phyloP scores from a whole-genome alignment of 176 grass and related monocot species.

The Bolboschoenus planiculmis region DNA sequence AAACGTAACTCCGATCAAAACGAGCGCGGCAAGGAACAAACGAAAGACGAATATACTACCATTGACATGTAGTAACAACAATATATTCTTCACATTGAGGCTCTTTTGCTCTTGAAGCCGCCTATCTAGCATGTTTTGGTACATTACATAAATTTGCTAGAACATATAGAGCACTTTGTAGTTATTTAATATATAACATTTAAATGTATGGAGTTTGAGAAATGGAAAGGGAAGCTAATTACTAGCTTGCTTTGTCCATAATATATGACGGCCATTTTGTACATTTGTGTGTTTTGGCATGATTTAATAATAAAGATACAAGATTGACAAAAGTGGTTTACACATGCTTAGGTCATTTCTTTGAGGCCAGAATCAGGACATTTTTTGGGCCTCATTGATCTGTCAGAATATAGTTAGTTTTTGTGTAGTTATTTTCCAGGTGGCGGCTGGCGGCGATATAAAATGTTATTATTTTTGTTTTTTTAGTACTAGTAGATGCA shows the following conservation, averaged over 20 bases:
- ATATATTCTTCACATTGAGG: conserved; percentile 18
- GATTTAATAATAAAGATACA: neutral
- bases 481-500: neutral
- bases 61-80: conserved; percentile 3
- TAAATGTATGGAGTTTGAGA: neutral
- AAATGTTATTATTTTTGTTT: neutral
- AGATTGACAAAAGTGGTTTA: conserved; percentile 9
- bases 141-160: neutral
- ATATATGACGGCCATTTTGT: neutral
- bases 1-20: neutral
- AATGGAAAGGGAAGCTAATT: neutral
- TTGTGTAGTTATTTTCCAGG: neutral
- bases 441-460: neutral
- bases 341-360: neutral
- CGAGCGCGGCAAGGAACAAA: neutral
- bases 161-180: neutral
- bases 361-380: neutral
- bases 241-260: neutral
- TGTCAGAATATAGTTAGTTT: conserved; percentile 1
- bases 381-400: neutral
- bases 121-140: neutral
- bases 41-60: neutral
- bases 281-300: conserved; percentile 7
- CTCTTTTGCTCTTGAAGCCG: neutral
- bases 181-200: conserved; percentile 1